Conservation (phyloP, 352 stramenopile species). For the Phytophthora crassamura region DNA sequence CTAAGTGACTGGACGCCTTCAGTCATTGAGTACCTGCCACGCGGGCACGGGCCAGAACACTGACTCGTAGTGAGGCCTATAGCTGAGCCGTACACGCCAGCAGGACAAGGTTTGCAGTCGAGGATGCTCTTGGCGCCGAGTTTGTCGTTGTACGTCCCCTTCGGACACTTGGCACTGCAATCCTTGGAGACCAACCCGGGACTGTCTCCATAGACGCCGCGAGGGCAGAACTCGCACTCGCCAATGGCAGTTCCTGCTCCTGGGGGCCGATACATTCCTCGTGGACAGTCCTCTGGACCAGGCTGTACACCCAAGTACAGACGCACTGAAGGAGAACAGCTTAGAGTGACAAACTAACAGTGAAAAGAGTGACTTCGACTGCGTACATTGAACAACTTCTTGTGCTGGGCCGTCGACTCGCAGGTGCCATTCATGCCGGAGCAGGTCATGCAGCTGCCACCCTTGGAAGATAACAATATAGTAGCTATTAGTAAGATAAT, state of each 20-base stretch:
- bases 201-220: slow-evolving; percentile 76
- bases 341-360: neutral
- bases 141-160: slow-evolving; percentile 75
- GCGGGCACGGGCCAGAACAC: slow-evolving; percentile 68
- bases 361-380: neutral
- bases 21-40: slow-evolving; percentile 74
- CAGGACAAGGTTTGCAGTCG: slow-evolving; percentile 71
- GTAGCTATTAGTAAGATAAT: neutral
- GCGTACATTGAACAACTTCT: slow-evolving; percentile 23
- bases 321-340: slow-evolving; percentile 35
- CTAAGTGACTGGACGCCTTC: slow-evolving; percentile 59
- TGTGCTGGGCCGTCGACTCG: slow-evolving; percentile 9
- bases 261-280: slow-evolving; percentile 69
- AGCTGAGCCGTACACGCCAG: slow-evolving; percentile 65
- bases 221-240: slow-evolving; percentile 77
- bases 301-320: slow-evolving; percentile 68
- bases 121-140: slow-evolving; percentile 62
- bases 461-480: slow-evolving; percentile 1
- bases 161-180: slow-evolving; percentile 76
- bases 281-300: slow-evolving; percentile 48
- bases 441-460: neutral
- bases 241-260: slow-evolving; percentile 50
- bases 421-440: slow-evolving; percentile 8
- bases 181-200: slow-evolving; percentile 63
- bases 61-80: slow-evolving; percentile 59